Conservation (phyloP, 2,329 filamentous ascomycete genomes). For the Sporothrix curviconia region DNA sequence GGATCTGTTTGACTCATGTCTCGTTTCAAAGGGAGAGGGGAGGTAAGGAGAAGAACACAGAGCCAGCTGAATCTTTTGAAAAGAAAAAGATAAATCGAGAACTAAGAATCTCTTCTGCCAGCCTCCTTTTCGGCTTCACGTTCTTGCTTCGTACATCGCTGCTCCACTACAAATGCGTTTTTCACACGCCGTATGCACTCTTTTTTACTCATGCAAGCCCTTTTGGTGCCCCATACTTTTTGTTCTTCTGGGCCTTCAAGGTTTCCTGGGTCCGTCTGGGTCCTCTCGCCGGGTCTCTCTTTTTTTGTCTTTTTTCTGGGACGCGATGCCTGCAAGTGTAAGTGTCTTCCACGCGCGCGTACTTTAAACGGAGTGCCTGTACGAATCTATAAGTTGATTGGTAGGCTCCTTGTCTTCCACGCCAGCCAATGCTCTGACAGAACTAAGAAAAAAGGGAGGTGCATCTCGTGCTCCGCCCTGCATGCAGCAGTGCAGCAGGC, state of each 20-base stretch:
- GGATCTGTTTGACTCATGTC: neutral
- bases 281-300: neutral
- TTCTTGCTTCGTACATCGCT: neutral
- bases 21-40: neutral
- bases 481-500: conserved; percentile 4
- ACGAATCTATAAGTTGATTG: no score
- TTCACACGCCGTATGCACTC: neutral
- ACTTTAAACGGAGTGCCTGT: no score
- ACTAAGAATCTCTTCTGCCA: no score
- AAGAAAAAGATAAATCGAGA: no score
- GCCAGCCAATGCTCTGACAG: no score
- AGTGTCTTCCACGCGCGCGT: no score
- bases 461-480: neutral
- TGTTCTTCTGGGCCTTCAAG: conserved; percentile 1
- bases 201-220: neutral
- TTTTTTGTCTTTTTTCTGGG: no score
- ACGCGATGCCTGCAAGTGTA: no score
- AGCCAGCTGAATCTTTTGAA: no score
- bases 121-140: neutral
- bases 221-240: neutral
- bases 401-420: no score
- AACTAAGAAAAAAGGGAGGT: neutral
- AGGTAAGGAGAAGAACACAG: neutral
- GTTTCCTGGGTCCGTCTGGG: neutral
- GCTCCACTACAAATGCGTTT: neutral